Conservation (phyloP, 2,329 filamentous ascomycete genomes). For the Ophiostoma quercus region DNA sequence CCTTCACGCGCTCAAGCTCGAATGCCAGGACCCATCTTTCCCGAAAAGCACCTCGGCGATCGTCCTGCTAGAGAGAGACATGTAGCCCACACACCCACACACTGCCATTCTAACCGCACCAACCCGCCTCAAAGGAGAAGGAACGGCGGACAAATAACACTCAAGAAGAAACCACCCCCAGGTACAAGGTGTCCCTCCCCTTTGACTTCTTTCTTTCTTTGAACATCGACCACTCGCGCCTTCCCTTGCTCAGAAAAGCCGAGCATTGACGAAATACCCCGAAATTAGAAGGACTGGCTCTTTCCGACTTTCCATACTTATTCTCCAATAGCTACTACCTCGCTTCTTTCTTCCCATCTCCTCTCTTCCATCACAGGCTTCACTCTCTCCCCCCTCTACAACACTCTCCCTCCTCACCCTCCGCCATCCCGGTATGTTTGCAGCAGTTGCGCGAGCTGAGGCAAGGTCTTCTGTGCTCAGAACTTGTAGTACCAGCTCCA, state of each 20-base stretch:
- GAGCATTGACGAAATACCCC: slow-evolving; percentile 5
- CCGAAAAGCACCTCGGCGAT: slow-evolving; percentile 29
- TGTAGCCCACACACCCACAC: not conserved
- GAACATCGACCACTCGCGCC: slow-evolving; percentile 16
- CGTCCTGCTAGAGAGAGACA: slow-evolving; percentile 2
- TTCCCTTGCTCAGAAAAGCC: slow-evolving; percentile 16
- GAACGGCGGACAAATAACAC: slow-evolving; percentile 15
- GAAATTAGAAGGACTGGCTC: slow-evolving; percentile 13
- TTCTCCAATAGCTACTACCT: not conserved
- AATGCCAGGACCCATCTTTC: slow-evolving; percentile 14
- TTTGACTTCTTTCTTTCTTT: not conserved
- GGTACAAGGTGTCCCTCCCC: slow-evolving; percentile 3
- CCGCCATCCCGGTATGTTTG: slow-evolving; percentile 33
- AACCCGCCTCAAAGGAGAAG: slow-evolving; percentile 16
- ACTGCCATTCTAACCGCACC: not conserved
- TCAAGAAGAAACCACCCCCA: slow-evolving; percentile 17
- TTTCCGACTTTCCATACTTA: slow-evolving; percentile 2
- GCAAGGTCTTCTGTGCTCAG: slow-evolving; percentile 35
- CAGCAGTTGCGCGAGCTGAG: slow-evolving; percentile 36
- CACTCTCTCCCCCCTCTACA: not conserved
- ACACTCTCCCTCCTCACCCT: not conserved
- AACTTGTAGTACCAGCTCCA: slow-evolving; percentile 26
- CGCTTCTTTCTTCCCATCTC: not conserved
- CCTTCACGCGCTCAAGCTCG: not conserved
- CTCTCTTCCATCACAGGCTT: not conserved